phyloP scores from a whole-genome alignment of 179 eudicot genomes.

The Carnegiea gigantea region DNA sequence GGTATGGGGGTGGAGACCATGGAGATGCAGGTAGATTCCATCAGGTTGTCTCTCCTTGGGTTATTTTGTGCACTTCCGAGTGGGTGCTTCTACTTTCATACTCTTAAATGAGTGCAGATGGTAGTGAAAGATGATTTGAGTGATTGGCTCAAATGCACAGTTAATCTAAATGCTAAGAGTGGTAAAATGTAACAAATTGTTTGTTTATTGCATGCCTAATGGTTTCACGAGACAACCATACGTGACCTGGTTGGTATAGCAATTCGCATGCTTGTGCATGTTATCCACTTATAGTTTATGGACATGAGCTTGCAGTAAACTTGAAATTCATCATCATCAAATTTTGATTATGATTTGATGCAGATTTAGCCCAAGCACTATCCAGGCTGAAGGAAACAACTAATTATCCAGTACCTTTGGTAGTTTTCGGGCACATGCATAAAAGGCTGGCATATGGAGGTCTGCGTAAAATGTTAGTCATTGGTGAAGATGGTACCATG shows the following conservation, averaged over 20 bases:
- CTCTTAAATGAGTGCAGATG: neutral
- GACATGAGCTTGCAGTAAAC: neutral
- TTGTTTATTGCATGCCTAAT: neutral
- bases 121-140: neutral
- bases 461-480: constrained; percentile 66
- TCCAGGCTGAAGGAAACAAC: constrained; percentile 59
- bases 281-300: neutral
- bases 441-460: constrained; percentile 68
- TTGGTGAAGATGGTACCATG: constrained; percentile 59
- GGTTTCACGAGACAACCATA: neutral
- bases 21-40: constrained; percentile 77
- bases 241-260: neutral
- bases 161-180: neutral
- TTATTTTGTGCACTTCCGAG: neutral
- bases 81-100: neutral
- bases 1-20: constrained; percentile 58
- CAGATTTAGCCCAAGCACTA: constrained; percentile 78
- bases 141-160: neutral
- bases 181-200: neutral
- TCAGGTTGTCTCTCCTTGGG: neutral
- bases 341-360: constrained; percentile 14
- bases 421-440: constrained; percentile 97
- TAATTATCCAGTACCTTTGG: constrained; percentile 57
- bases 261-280: neutral
- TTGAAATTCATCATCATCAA: neutral